Evolutionary conservation across 2,329 filamentous ascomycete species (phyloP).

Genomic region (Alternaria metachromatica): DNA sequence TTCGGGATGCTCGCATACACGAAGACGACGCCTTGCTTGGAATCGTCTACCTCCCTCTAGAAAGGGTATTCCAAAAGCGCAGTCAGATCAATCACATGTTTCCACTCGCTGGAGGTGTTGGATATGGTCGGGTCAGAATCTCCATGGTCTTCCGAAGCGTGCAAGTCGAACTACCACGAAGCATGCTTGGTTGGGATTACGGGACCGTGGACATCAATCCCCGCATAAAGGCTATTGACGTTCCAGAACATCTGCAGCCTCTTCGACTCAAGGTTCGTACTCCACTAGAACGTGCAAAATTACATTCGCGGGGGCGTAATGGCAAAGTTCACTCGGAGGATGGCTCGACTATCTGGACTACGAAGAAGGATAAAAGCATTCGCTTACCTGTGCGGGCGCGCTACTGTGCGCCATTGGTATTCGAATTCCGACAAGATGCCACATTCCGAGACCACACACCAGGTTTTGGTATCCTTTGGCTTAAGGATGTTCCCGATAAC

Average conservation of each 20-base stretch:
- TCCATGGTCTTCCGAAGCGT: slow-evolving; percentile 77
- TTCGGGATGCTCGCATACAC: slow-evolving; percentile 71
- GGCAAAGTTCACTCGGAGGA: slow-evolving; percentile 37
- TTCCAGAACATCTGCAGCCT: slow-evolving; percentile 58
- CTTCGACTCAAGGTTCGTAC: slow-evolving; percentile 67
- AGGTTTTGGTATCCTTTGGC: slow-evolving; percentile 71
- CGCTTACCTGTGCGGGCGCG: slow-evolving; percentile 67
- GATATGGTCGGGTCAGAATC: slow-evolving; percentile 71
- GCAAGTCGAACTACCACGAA: slow-evolving; percentile 64
- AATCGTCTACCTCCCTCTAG: slow-evolving; percentile 71
- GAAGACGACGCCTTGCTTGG: slow-evolving; percentile 74
- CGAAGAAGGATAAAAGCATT: slow-evolving; percentile 55
- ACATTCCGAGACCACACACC: slow-evolving; percentile 61
- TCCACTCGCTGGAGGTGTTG: slow-evolving; percentile 74
- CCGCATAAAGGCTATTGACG: slow-evolving; percentile 56
- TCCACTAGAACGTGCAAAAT: slow-evolving; percentile 63
- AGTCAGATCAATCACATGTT: slow-evolving; percentile 71
- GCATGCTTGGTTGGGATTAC: slow-evolving; percentile 72
- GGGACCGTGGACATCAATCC: slow-evolving; percentile 72
- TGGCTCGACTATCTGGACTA: slow-evolving; percentile 59
- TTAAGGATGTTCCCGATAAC: slow-evolving; percentile 73
- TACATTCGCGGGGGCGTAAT: slow-evolving; percentile 55
- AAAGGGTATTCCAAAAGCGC: slow-evolving; percentile 65
- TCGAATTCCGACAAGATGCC: slow-evolving; percentile 66
- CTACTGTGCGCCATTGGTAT: slow-evolving; percentile 63